A percentile compares a stretch with the other conserved stretches of the same genome.
Evolutionary conservation across 2,329 filamentous ascomycete species (phyloP).

Genomic region (Apiospora malaysiana): DNA sequence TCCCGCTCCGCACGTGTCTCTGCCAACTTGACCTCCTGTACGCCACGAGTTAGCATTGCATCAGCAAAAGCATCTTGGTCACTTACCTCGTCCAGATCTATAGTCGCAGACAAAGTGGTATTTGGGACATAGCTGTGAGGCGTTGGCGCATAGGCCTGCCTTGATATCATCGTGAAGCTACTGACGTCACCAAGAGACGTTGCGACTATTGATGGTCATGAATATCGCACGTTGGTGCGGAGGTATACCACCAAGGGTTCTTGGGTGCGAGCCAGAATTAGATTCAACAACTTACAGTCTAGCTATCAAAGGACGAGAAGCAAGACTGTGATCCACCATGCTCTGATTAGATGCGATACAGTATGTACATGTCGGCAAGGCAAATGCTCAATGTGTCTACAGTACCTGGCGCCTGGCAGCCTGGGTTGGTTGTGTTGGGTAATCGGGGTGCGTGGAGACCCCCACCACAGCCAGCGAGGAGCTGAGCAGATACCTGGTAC

Average conservation of each 20-base stretch:
- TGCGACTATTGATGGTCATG: constrained; percentile 3
- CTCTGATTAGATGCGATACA: not conserved
- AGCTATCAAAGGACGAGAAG: not conserved
- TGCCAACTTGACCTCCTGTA: constrained; percentile 88
- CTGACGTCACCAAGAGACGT: constrained; percentile 12
- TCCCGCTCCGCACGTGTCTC: constrained; percentile 88
- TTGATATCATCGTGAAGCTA: constrained; percentile 55
- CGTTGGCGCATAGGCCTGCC: constrained; percentile 83
- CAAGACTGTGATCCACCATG: constrained; percentile 5
- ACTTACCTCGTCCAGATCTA: constrained; percentile 87
- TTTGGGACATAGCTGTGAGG: constrained; percentile 92
- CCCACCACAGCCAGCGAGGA: not conserved
- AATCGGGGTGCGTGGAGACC: not conserved
- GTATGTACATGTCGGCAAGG: not conserved
- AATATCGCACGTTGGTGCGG: not conserved
- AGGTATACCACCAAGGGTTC: not conserved
- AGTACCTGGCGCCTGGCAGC: too few species aligned
- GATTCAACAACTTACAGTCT: not conserved
- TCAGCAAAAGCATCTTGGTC: constrained; percentile 20
- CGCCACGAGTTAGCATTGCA: constrained; percentile 18
- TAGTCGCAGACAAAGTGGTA: constrained; percentile 80
- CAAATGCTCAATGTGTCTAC: not conserved
- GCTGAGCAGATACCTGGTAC: not conserved
- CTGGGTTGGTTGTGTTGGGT: not conserved
- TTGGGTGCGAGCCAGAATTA: not conserved